phyloP scores from a whole-genome alignment of 2,329 filamentous ascomycete genomes.

The Xylariaceae sp. region DNA sequence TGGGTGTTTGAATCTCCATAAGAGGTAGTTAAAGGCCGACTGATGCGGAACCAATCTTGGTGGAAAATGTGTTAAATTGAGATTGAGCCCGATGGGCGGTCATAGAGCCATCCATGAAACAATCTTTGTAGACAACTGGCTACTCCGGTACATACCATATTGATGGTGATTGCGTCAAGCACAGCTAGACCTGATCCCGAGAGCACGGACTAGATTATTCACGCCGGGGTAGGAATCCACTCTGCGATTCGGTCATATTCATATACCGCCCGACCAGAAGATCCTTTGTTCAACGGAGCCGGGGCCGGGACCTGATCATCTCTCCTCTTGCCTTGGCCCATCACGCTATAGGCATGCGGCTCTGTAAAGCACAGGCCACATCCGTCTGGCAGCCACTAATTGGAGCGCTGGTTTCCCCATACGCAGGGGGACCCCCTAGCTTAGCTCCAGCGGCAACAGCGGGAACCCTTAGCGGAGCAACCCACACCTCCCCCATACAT shows the following conservation, averaged over 20 bases:
- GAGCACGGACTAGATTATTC: conserved; percentile 6
- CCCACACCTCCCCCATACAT: no score
- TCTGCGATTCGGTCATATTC: not conserved
- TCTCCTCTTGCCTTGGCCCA: not conserved
- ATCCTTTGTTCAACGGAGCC: not conserved
- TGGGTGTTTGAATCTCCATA: not conserved
- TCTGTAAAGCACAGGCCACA: conserved; percentile 14
- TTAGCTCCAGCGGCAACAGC: conserved; percentile 3
- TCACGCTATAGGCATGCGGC: no score
- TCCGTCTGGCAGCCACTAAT: not conserved
- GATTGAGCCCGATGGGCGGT: not conserved
- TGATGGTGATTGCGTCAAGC: not conserved
- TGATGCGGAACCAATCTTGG: not conserved
- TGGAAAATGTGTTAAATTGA: not conserved
- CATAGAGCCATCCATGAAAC: not conserved
- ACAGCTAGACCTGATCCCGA: conserved; percentile 7
- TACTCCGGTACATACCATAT: not conserved
- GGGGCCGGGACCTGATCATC: conserved; percentile 9
- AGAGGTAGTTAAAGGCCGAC: not conserved
- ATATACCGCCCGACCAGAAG: not conserved
- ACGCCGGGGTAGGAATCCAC: conserved; percentile 7
- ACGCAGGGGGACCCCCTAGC: not conserved
- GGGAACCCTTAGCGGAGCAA: not conserved
- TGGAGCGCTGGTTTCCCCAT: no score
- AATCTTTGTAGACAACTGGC: conserved; percentile 9